Base-by-base conservation (phyloP, 1,284 basidiomycete genomes). In the Bondarzewia mesenterica region DNA sequence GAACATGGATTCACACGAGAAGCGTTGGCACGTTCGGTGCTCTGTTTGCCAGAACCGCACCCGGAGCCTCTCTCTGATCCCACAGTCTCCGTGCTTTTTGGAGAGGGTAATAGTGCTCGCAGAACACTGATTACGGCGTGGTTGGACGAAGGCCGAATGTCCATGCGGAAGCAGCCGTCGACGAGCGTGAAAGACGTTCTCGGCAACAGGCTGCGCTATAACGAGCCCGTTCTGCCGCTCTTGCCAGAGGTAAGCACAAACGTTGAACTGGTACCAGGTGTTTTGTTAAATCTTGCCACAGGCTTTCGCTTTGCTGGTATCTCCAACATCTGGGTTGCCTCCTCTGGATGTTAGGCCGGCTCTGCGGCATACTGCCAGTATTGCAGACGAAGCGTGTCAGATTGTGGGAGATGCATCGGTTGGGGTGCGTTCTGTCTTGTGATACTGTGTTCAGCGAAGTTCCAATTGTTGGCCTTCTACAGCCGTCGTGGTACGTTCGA, bases 51-150 rank as follows among this genome's bases (percentile, higher is more conserved):
- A 5, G 54, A 63, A 36, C 70, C 74, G 5, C 79, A 80, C 56
- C 20, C 70, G 2, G 66, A 74, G 52, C 83, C 85, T 4, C 74
- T 90, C 10, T 74, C 80, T 0, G 84, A 89, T 47, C 65, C 70
- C 0, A 80, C 84, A 0, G 74, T 90, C n/a, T 77, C 80, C 4
- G 71, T 82, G 4, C 68, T 90, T 2, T 90, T 89, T 64, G 87
- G 87, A 3, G 53, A 59, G n/a, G 86, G 82, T 18, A 75, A 85
- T 45, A 64, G 74, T 35, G 84, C 87, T 0, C 67, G 79, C 14
- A 70, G 74, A 46, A 74, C 74, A 3, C 69, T 90, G n/a, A 71
- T 89, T 37, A 61, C 70, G 6, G 82, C 79, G 2, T 90, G 88
- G 87, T 58, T 89, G 32, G 73, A 78, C 12, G 76, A 82, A 52